These are phyloP conservation scores for Pichia sp. DNA, from an alignment of 1,139 yeast species.

Conservation along the genomic window DNA sequence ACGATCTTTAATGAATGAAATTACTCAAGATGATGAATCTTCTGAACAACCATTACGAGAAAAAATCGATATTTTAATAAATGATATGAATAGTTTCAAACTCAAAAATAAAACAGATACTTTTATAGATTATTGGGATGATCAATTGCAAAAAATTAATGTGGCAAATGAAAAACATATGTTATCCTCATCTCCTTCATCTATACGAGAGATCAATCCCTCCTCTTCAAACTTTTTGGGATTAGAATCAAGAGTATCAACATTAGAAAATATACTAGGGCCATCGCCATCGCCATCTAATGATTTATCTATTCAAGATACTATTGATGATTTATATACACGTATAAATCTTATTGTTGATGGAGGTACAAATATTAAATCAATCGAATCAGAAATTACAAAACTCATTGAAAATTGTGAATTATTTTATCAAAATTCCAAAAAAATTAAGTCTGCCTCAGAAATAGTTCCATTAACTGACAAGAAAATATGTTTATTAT, in stretches of 20 bases:
- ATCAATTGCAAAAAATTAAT: neutral
- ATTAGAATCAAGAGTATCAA: slow-evolving; percentile 15
- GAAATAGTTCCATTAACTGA: slow-evolving; percentile 17
- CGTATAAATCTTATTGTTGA: slow-evolving; percentile 18
- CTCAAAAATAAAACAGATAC: neutral
- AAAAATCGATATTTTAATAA: slow-evolving; percentile 11
- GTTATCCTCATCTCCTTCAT: too few species aligned
- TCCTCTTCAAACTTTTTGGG: slow-evolving; percentile 1
- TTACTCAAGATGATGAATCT: slow-evolving; percentile 6
- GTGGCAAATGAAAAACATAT: too few species aligned
- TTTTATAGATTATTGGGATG: slow-evolving; percentile 17
- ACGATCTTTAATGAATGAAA: slow-evolving; percentile 14
- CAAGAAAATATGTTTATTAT: slow-evolving; percentile 17
- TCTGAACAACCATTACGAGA: slow-evolving; percentile 3
- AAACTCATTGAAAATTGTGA: slow-evolving; percentile 13
- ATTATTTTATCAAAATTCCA: slow-evolving; percentile 11
- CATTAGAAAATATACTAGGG: slow-evolving; percentile 19
- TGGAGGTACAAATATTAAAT: slow-evolving; percentile 13
- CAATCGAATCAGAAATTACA: slow-evolving; percentile 16
- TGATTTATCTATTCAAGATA: slow-evolving; percentile 18
- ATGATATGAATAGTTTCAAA: slow-evolving; percentile 9
- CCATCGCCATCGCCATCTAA: neutral
- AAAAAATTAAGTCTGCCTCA: slow-evolving; percentile 12
- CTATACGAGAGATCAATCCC: too few species aligned
- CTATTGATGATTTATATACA: slow-evolving; percentile 24